These are phyloP conservation scores for Xerocomus nothofagi DNA, from an alignment of 1,284 basidiomycete genomes.

Conservation along the genomic window DNA sequence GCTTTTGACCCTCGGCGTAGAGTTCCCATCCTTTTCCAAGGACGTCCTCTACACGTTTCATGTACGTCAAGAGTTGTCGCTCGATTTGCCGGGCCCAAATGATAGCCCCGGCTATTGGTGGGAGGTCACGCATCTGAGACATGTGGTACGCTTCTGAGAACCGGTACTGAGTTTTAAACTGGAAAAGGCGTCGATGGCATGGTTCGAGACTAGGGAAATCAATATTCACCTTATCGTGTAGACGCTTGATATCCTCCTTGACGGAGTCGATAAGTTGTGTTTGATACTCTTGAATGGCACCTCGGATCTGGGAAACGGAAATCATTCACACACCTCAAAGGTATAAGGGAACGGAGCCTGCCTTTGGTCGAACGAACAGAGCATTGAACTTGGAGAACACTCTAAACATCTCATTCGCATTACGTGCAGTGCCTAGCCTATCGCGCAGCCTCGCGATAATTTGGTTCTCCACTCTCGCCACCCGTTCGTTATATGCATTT, in stretches of 20 bases:
- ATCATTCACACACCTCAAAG: not conserved
- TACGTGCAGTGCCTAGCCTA: conserved; percentile 91
- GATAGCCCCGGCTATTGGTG: conserved; percentile 95
- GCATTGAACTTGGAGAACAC: conserved; percentile 99
- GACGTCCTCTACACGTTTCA: conserved; percentile 99
- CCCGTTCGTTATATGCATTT: conserved; percentile 96
- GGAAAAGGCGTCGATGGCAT: conserved; percentile 9
- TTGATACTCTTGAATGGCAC: conserved; percentile 98
- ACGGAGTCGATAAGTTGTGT: conserved; percentile 97
- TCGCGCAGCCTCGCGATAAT: conserved; percentile 94
- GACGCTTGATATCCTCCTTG: conserved; percentile 93
- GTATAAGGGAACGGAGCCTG: conserved; percentile 34
- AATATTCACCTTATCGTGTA: conserved; percentile 83
- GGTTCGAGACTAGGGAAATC: not conserved
- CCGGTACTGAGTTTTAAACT: conserved; percentile 94
- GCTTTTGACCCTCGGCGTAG: conserved; percentile 98
- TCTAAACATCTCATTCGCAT: conserved; percentile 99
- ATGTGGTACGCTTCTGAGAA: conserved; percentile 96
- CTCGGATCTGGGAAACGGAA: conserved; percentile 70
- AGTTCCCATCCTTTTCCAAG: conserved; percentile 98
- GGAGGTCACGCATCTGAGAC: conserved; percentile 96
- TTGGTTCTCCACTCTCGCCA: conserved; percentile 96
- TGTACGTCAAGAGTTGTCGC: conserved; percentile 92
- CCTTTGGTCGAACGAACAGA: conserved; percentile 97
- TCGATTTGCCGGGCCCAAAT: conserved; percentile 99